Evolutionary conservation across 176 grass and related monocot species (phyloP).

Genomic region (sorghum (Sorghum bicolor)): Sorghum_bicolor_NCBIv3 NC_012870.2:58161001-58161500

Average conservation of each 20-base stretch:
- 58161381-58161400: not conserved
- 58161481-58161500: constrained; percentile 80
- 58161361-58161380: constrained; percentile 33
- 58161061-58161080: constrained; percentile 87
- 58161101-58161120: constrained; percentile 55
- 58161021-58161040: constrained; percentile 17
- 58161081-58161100: constrained; percentile 76
- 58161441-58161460: constrained; percentile 47
- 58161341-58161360: constrained; percentile 53
- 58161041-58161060: constrained; percentile 57
- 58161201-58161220: not conserved
- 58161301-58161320: not conserved
- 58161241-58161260: constrained; percentile 70
- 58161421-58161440: not conserved
- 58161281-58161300: not conserved
- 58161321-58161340: not conserved
- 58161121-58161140: not conserved
- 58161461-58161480: constrained; percentile 33
- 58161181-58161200: not conserved
- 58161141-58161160: constrained; percentile 11
- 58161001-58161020: not conserved
- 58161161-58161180: not conserved
- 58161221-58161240: constrained; percentile 77
- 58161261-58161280: constrained; percentile 27
- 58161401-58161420: not conserved